Conservation (phyloP, 345 rosid species). For the Brassica rapa region DNA sequence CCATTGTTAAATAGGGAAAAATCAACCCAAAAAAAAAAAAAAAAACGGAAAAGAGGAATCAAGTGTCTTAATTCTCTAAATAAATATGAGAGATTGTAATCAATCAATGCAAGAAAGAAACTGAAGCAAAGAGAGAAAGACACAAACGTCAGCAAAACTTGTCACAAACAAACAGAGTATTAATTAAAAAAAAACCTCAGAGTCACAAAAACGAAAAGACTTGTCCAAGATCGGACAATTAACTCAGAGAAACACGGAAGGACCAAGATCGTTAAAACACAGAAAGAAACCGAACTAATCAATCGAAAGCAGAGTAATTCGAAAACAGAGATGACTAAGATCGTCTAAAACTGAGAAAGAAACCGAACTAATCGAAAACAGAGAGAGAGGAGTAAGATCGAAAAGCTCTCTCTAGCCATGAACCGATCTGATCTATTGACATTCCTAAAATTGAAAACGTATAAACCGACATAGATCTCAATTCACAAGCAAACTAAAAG, state of each 20-base stretch:
- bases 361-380: too few relatives aligned
- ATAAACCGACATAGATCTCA: conserved; percentile 25
- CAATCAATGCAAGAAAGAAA: neutral
- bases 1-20: neutral
- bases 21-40: neutral
- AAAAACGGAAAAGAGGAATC: neutral
- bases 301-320: too few relatives aligned
- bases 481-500: conserved; percentile 6
- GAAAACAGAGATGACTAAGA: neutral
- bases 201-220: neutral
- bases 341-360: neutral
- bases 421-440: neutral
- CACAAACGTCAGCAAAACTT: neutral
- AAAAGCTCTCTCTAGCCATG: neutral
- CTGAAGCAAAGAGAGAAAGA: neutral
- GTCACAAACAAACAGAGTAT: neutral
- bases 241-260: neutral
- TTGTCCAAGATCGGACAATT: neutral
- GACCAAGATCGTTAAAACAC: neutral
- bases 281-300: too few relatives aligned
- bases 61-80: neutral
- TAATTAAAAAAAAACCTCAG: neutral
- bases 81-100: conserved; percentile 3
- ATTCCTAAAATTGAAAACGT: neutral
- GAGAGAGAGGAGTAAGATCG: neutral